These are phyloP conservation scores for Penicillium aurantiogriseum DNA, from an alignment of 2,329 filamentous ascomycete genomes.

Conservation along the genomic window DNA sequence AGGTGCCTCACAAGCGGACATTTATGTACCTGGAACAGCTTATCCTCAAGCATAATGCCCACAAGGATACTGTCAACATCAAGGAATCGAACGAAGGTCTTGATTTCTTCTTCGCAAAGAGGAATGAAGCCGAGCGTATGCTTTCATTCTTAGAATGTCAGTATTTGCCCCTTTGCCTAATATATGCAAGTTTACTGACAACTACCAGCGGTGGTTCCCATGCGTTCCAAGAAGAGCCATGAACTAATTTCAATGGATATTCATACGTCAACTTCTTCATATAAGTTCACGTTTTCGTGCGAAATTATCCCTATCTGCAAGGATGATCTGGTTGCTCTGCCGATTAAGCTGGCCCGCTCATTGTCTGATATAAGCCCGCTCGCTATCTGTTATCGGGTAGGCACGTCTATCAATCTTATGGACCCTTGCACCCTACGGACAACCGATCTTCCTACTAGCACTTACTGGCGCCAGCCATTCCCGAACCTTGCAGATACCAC, in stretches of 20 bases:
- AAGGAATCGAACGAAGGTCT: conserved; percentile 94
- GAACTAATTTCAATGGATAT: conserved; percentile 88
- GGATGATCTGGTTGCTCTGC: conserved; percentile 91
- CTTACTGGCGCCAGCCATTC: conserved; percentile 93
- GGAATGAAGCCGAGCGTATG: background rate
- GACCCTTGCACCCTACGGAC: conserved; percentile 91
- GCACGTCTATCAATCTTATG: conserved; percentile 83
- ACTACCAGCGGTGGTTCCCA: too few species aligned
- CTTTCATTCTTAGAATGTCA: background rate
- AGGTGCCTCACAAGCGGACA: conserved; percentile 91
- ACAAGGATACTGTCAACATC: conserved; percentile 94
- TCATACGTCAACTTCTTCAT: conserved; percentile 54
- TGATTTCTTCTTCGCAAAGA: conserved; percentile 76
- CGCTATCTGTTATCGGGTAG: conserved; percentile 80
- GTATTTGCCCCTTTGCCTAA: background rate
- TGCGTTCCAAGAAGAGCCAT: too few species aligned
- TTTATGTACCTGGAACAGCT: conserved; percentile 86
- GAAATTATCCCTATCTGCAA: conserved; percentile 86
- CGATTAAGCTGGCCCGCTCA: conserved; percentile 81
- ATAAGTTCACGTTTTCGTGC: too few species aligned
- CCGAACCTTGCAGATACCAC: conserved; percentile 76
- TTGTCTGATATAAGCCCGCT: conserved; percentile 86
- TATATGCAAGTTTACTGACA: background rate
- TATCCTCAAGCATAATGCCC: conserved; percentile 89
- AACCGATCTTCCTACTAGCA: conserved; percentile 73